phyloP scores from a whole-genome alignment of 2,329 filamentous ascomycete species.

The Leptographium wingfieldii region DNA sequence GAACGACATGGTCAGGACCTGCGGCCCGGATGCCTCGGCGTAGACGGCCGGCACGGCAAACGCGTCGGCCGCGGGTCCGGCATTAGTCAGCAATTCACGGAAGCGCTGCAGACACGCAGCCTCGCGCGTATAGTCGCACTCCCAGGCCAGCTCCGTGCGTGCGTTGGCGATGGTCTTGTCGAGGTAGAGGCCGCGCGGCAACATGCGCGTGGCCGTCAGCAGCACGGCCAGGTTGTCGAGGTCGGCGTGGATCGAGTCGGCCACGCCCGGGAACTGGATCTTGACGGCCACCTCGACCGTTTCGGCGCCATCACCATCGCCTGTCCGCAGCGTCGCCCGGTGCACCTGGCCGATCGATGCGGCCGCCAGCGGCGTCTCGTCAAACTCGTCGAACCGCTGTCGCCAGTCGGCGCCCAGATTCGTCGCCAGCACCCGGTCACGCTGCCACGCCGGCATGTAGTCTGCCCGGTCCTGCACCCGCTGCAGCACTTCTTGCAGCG shows the following conservation, averaged over 20 bases:
- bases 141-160: slow-evolving; percentile 83
- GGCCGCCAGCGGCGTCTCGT: slow-evolving; percentile 84
- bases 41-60: slow-evolving; percentile 57
- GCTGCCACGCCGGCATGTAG: slow-evolving; percentile 93
- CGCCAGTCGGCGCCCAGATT: slow-evolving; percentile 82
- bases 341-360: slow-evolving; percentile 97
- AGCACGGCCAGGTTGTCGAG: slow-evolving; percentile 86
- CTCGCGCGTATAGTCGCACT: slow-evolving; percentile 90
- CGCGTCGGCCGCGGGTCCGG: slow-evolving; percentile 24
- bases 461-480: slow-evolving; percentile 93
- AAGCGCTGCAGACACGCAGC: slow-evolving; percentile 70
- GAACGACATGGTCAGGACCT: slow-evolving; percentile 67
- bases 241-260: slow-evolving; percentile 91
- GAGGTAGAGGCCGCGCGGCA: slow-evolving; percentile 85
- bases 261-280: slow-evolving; percentile 93
- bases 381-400: slow-evolving; percentile 69
- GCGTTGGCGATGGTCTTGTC: slow-evolving; percentile 97
- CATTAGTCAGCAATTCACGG: slow-evolving; percentile 53
- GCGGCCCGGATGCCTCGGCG: slow-evolving; percentile 14
- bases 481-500: slow-evolving; percentile 81
- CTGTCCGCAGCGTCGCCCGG: slow-evolving; percentile 55
- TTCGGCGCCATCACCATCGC: no score
- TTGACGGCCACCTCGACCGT: slow-evolving; percentile 84
- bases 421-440: slow-evolving; percentile 64
- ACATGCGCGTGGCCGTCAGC: slow-evolving; percentile 75